Conservation (phyloP, 768 basidiomycete genomes). For the Dentipellis fragilis region DNA sequence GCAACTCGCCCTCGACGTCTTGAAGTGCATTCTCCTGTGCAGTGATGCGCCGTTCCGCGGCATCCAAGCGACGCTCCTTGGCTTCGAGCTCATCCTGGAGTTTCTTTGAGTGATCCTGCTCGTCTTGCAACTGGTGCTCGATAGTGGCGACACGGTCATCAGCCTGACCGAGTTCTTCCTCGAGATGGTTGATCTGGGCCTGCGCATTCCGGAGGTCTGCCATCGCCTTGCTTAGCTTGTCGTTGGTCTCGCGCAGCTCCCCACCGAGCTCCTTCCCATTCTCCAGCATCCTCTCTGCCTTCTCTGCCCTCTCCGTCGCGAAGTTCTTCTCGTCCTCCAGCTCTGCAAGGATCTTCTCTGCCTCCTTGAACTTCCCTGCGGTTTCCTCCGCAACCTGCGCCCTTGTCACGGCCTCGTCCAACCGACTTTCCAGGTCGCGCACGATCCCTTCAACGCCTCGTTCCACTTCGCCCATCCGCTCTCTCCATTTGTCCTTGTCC, state of each 20-base stretch:
- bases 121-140: constrained; percentile 47
- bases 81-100: constrained; percentile 29
- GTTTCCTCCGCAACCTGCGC: constrained; percentile 30
- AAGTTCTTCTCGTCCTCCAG: constrained; percentile 43
- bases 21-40: constrained; percentile 13
- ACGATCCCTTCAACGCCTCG: constrained; percentile 59
- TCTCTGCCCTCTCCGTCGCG: constrained; percentile 48
- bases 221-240: constrained; percentile 43
- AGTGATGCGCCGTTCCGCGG: constrained; percentile 14
- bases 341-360: constrained; percentile 34
- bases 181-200: constrained; percentile 47
- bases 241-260: constrained; percentile 56
- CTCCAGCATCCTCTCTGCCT: constrained; percentile 56
- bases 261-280: constrained; percentile 59
- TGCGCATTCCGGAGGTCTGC: constrained; percentile 53
- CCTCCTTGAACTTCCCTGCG: constrained; percentile 31
- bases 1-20: constrained; percentile 21
- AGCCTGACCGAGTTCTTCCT: constrained; percentile 46
- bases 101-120: constrained; percentile 31
- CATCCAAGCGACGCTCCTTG: constrained; percentile 19
- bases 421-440: constrained; percentile 48
- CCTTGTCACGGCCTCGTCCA: constrained; percentile 40
- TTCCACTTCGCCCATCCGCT: constrained; percentile 63
- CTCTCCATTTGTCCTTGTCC: constrained; percentile 64
- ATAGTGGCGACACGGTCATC: constrained; percentile 44